phyloP scores from a whole-genome alignment of 75 land plant species.

The Gnetum montanum region DNA sequence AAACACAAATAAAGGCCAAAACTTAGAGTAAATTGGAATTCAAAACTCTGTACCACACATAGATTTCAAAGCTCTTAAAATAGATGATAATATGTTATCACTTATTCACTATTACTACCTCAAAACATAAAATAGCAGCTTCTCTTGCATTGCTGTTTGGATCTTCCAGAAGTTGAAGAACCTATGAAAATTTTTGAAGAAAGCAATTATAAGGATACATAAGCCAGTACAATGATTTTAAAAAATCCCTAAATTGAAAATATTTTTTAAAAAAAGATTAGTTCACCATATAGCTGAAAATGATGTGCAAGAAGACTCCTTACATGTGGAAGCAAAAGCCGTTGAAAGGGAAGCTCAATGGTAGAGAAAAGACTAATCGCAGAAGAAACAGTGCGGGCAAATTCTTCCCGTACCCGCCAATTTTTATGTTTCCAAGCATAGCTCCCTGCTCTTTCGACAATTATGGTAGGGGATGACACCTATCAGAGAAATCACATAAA shows the following conservation, averaged over 20 bases:
- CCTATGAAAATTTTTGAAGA: slow-evolving; percentile 62
- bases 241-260: not conserved
- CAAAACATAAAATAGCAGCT: slow-evolving; percentile 84
- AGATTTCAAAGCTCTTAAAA: no score
- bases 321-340: slow-evolving; percentile 82
- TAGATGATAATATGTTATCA: not conserved
- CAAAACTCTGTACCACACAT: no score
- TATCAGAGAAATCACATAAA: slow-evolving; percentile 13
- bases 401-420: slow-evolving; percentile 97
- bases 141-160: slow-evolving; percentile 85
- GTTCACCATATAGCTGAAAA: not conserved
- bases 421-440: slow-evolving; percentile 93
- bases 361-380: slow-evolving; percentile 86
- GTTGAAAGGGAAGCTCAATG: slow-evolving; percentile 85
- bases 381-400: slow-evolving; percentile 88
- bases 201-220: no score
- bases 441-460: slow-evolving; percentile 96
- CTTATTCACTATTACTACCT: slow-evolving; percentile 68
- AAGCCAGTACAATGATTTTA: no score
- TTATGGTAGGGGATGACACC: slow-evolving; percentile 96
- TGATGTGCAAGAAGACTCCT: not conserved
- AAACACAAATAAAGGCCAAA: no score
- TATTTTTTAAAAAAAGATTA: not conserved
- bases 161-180: slow-evolving; percentile 83
- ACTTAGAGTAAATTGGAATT: no score